A percentile compares a stretch with the other conserved stretches of the same genome.
Conservation (phyloP, 805 yeast species). For the Barnettozyma wickerhamii region DNA sequence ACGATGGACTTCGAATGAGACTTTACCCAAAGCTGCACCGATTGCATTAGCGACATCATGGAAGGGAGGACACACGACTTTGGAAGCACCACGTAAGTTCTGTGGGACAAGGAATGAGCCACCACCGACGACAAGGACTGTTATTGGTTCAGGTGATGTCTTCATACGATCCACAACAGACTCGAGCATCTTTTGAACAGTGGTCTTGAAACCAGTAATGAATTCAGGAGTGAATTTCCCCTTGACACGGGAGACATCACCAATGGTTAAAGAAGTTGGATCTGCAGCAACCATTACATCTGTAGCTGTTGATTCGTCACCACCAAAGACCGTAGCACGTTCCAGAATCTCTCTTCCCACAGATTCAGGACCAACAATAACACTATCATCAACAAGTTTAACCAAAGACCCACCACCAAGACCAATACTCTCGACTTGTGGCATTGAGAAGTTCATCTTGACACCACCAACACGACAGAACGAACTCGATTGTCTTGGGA, state of each 20-base stretch:
- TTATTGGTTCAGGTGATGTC: constrained; percentile 40
- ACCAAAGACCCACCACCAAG: constrained; percentile 49
- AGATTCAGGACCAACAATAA: constrained; percentile 45
- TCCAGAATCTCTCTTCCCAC: constrained; percentile 35
- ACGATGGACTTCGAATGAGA: constrained; percentile 9
- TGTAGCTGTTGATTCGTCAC: constrained; percentile 36
- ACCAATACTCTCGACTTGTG: constrained; percentile 45
- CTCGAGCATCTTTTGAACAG: constrained; percentile 23
- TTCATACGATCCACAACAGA: constrained; percentile 41
- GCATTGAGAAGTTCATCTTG: constrained; percentile 46
- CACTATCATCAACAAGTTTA: constrained; percentile 21
- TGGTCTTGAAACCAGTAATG: constrained; percentile 14
- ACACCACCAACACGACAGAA: constrained; percentile 44
- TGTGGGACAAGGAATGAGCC: constrained; percentile 44
- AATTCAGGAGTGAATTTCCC: constrained; percentile 14
- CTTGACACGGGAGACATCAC: constrained; percentile 22
- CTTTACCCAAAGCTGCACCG: constrained; percentile 36
- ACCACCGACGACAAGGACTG: constrained; percentile 46
- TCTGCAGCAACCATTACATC: constrained; percentile 30
- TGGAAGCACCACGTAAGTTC: constrained; percentile 37
- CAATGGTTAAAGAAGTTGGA: constrained; percentile 9
- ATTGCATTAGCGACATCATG: constrained; percentile 47
- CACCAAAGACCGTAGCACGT: constrained; percentile 39
- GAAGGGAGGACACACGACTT: constrained; percentile 39
- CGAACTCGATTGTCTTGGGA: constrained; percentile 43